These are phyloP conservation scores for Rhizopogon rudus DNA, from an alignment of 768 basidiomycete species.

Conservation along the genomic window DNA sequence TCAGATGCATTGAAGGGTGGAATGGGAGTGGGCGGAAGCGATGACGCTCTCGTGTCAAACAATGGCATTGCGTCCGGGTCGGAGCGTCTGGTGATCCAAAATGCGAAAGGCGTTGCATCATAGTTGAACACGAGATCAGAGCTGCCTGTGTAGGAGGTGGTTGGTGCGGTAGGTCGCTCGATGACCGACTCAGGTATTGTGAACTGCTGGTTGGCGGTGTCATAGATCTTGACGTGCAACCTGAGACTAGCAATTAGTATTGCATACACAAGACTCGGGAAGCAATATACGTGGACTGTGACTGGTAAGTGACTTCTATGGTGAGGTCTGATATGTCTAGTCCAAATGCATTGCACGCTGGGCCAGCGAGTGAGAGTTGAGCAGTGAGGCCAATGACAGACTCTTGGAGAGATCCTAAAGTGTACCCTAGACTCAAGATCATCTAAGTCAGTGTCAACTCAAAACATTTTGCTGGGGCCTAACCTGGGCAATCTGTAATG, in stretches of 20 bases:
- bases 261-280: not conserved
- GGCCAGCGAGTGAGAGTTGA: too few species aligned
- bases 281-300: constrained; percentile 37
- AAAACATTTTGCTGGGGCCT: too few species aligned
- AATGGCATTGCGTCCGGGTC: constrained; percentile 49
- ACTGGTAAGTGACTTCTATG: constrained; percentile 66
- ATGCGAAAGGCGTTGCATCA: constrained; percentile 60
- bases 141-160: constrained; percentile 26
- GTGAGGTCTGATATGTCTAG: constrained; percentile 18
- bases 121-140: constrained; percentile 73
- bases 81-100: constrained; percentile 73
- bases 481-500: too few species aligned
- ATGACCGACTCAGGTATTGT: constrained; percentile 55
- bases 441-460: too few species aligned
- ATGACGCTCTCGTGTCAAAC: constrained; percentile 65
- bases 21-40: constrained; percentile 57
- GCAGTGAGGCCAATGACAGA: too few species aligned
- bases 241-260: constrained; percentile 25
- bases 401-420: too few species aligned
- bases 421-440: too few species aligned
- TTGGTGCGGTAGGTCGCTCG: constrained; percentile 34
- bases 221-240: constrained; percentile 64
- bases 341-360: too few species aligned
- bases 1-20: constrained; percentile 49
- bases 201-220: constrained; percentile 58